phyloP scores from a whole-genome alignment of 257 asterid species.

The Lantana camara region DNA sequence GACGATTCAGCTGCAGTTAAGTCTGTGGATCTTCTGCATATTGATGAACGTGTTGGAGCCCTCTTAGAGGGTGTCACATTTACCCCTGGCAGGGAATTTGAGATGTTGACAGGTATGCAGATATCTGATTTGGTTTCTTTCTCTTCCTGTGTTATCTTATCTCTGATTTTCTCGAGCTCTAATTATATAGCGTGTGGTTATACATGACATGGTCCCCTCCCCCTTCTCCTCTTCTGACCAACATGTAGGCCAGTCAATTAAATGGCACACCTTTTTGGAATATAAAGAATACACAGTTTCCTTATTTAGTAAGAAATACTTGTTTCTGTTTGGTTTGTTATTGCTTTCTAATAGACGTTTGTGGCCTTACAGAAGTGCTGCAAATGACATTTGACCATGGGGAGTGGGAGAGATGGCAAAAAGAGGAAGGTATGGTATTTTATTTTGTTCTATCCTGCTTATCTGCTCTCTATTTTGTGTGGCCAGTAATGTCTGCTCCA shows the following conservation, averaged over 20 bases:
- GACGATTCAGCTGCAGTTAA: constrained; percentile 35
- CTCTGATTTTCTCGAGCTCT: too few relatives aligned
- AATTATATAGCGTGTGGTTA: too few relatives aligned
- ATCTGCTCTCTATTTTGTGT: constrained; percentile 13
- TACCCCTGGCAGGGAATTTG: constrained; percentile 81
- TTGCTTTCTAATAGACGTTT: too few relatives aligned
- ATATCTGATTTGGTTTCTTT: not conserved
- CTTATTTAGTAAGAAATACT: too few relatives aligned
- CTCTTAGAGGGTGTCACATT: constrained; percentile 64
- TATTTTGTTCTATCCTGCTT: not conserved
- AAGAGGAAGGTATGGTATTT: constrained; percentile 58
- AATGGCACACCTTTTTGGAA: too few relatives aligned
- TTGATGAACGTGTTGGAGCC: constrained; percentile 80
- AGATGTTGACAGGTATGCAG: constrained; percentile 72
- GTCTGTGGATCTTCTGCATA: constrained; percentile 50
- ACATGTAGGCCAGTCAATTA: too few relatives aligned
- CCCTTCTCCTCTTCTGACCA: too few relatives aligned
- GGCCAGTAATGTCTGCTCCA: constrained; percentile 13
- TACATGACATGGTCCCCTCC: too few relatives aligned
- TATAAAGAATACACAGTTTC: too few relatives aligned
- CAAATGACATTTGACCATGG: constrained; percentile 55
- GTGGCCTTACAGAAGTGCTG: constrained; percentile 69
- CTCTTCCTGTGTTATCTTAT: too few relatives aligned
- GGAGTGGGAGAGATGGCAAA: constrained; percentile 66
- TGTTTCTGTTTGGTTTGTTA: constrained; percentile 9